phyloP scores from a whole-genome alignment of 1,284 basidiomycete species.

The Coriolopsis trogii region DNA sequence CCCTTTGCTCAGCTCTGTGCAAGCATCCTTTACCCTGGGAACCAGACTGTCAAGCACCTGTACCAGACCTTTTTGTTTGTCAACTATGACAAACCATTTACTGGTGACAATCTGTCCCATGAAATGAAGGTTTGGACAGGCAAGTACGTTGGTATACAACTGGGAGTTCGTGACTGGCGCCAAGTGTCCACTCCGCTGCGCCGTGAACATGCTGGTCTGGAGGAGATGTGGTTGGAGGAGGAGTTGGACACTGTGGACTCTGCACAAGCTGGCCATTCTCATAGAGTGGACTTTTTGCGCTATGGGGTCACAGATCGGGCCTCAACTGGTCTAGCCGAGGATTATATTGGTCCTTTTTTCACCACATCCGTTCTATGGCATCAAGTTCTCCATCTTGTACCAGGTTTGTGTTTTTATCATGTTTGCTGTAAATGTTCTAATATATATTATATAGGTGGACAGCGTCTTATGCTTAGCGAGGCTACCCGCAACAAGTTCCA shows the following conservation, averaged over 20 bases:
- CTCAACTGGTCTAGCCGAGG: neutral
- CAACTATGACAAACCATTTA: slow-evolving; percentile 8
- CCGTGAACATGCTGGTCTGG: slow-evolving; percentile 5
- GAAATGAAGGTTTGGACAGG: slow-evolving; percentile 5
- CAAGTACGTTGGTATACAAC: neutral
- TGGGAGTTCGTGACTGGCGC: slow-evolving; percentile 8
- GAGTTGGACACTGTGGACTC: slow-evolving; percentile 3
- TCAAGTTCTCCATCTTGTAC: neutral
- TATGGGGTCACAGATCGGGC: slow-evolving; percentile 3
- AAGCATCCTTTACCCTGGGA: neutral
- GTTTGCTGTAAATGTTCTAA: too few species aligned
- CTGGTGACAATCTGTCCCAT: slow-evolving; percentile 2
- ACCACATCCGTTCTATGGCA: neutral
- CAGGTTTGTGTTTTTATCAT: neutral
- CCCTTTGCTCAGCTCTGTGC: slow-evolving; percentile 12
- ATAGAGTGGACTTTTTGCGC: neutral
- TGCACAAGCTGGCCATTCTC: slow-evolving; percentile 11
- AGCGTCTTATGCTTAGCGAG: too few species aligned
- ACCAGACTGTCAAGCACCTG: neutral
- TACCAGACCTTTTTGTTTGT: slow-evolving; percentile 10
- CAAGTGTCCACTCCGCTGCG: slow-evolving; percentile 8
- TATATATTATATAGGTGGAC: too few species aligned
- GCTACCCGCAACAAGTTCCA: too few species aligned
- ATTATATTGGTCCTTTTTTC: slow-evolving; percentile 1
- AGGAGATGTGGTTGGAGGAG: slow-evolving; percentile 5